Conservation (phyloP, 768 basidiomycete genomes). For the Punctularia strigosozonata region DNA sequence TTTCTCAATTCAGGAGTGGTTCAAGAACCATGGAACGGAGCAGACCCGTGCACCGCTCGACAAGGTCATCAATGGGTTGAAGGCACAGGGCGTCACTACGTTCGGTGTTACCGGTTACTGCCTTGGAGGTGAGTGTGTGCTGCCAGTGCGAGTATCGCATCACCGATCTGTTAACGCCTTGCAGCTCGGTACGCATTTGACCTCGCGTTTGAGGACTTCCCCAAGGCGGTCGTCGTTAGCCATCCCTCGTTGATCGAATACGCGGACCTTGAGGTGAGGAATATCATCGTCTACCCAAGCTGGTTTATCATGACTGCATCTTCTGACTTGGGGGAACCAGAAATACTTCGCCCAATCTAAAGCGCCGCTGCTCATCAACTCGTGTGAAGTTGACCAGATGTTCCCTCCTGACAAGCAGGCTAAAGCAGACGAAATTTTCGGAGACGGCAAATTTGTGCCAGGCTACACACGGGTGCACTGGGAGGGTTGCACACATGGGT, state of each 20-base stretch:
- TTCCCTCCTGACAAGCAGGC: constrained; percentile 37
- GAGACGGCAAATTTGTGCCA: constrained; percentile 28
- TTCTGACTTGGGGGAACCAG: constrained; percentile 15
- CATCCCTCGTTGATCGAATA: constrained; percentile 55
- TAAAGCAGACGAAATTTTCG: constrained; percentile 38
- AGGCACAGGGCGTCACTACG: constrained; percentile 41
- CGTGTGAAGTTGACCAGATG: constrained; percentile 37
- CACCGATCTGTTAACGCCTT: neutral
- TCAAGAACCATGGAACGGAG: constrained; percentile 26
- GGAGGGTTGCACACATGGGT: constrained; percentile 39
- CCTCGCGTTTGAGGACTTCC: constrained; percentile 42
- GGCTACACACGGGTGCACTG: constrained; percentile 41
- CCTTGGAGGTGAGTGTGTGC: constrained; percentile 36
- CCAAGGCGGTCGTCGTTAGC: constrained; percentile 34
- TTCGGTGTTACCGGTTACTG: constrained; percentile 62
- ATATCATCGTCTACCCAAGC: neutral
- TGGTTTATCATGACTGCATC: neutral
- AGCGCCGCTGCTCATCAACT: constrained; percentile 57
- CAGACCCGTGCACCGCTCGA: constrained; percentile 38
- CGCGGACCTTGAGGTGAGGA: constrained; percentile 45
- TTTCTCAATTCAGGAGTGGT: constrained; percentile 32
- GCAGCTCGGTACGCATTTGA: constrained; percentile 48
- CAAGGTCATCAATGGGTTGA: constrained; percentile 44
- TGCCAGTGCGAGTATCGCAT: neutral
- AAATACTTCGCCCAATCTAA: constrained; percentile 33